Conservation (phyloP, 768 basidiomycete species). For the Leccinum rimulosum region DNA sequence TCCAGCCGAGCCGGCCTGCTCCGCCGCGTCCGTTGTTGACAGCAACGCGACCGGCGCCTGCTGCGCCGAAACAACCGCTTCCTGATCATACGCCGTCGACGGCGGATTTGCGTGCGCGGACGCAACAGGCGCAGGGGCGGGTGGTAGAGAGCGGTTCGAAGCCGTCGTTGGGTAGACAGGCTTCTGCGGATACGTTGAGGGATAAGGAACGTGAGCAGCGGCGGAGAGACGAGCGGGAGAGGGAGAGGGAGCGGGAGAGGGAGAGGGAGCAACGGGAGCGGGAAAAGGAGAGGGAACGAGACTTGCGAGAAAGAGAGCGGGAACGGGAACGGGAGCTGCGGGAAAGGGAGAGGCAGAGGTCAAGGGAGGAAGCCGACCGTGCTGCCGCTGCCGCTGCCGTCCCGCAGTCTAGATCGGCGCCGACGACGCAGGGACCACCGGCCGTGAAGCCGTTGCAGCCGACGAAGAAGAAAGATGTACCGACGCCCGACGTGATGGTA, state of each 20-base stretch:
- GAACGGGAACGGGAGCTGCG: slow-evolving; percentile 27
- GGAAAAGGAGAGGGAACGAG: slow-evolving; percentile 34
- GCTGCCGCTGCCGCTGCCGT: slow-evolving; percentile 33
- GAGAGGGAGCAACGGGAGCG: background rate
- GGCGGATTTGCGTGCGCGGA: slow-evolving; percentile 63
- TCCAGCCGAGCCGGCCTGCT: slow-evolving; percentile 61
- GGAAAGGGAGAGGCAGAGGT: slow-evolving; percentile 23
- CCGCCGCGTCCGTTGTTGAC: slow-evolving; percentile 66
- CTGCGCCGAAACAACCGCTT: slow-evolving; percentile 40
- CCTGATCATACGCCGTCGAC: slow-evolving; percentile 58
- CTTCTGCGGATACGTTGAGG: slow-evolving; percentile 39
- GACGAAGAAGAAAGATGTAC: slow-evolving; percentile 52
- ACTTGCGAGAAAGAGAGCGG: slow-evolving; percentile 28
- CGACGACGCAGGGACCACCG: slow-evolving; percentile 51
- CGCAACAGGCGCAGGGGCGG: slow-evolving; percentile 60
- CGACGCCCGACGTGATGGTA: slow-evolving; percentile 47
- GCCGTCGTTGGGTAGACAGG: slow-evolving; percentile 32
- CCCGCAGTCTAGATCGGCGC: slow-evolving; percentile 41
- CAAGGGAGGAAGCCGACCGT: slow-evolving; percentile 34
- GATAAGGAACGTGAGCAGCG: slow-evolving; percentile 39
- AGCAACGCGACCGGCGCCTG: slow-evolving; percentile 52
- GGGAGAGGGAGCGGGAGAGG: slow-evolving; percentile 22
- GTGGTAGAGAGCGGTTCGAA: slow-evolving; percentile 40
- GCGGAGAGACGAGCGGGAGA: slow-evolving; percentile 31
- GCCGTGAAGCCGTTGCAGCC: slow-evolving; percentile 77